These are phyloP conservation scores for Marchantia polymorpha DNA, from an alignment of 225 moss, liverwort and hornwort species.

Conservation along the genomic window DNA sequence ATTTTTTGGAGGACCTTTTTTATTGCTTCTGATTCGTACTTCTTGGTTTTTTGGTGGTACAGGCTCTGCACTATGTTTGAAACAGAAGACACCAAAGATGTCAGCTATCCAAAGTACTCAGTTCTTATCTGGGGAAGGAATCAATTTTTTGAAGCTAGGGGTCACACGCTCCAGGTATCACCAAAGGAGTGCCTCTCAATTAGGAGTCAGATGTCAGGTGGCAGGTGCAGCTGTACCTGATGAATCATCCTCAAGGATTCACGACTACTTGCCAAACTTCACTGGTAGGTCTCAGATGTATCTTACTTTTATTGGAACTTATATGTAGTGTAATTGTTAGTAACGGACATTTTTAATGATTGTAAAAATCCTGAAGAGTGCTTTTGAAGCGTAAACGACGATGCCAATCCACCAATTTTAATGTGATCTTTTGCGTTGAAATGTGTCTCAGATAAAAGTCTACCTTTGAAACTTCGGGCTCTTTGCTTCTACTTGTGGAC, in stretches of 20 bases:
- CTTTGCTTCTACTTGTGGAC: slow-evolving; percentile 78
- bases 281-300: slow-evolving; percentile 17
- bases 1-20: too few relatives aligned
- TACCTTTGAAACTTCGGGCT: slow-evolving; percentile 67
- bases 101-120: slow-evolving; percentile 1
- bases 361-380: neutral
- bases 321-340: neutral
- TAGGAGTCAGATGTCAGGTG: slow-evolving; percentile 22
- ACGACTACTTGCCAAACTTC: slow-evolving; percentile 43
- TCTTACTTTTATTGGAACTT: too few relatives aligned
- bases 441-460: slow-evolving; percentile 60
- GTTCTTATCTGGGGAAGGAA: slow-evolving; percentile 16
- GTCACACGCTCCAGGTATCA: neutral
- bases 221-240: slow-evolving; percentile 33
- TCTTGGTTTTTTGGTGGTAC: neutral
- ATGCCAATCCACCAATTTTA: neutral
- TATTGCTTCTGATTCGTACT: too few relatives aligned
- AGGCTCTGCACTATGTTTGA: slow-evolving; percentile 15
- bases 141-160: slow-evolving; percentile 10
- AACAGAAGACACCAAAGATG: neutral
- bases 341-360: too few relatives aligned
- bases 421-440: too few relatives aligned
- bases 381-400: neutral
- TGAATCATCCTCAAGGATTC: slow-evolving; percentile 20
- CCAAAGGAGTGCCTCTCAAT: neutral